phyloP scores from a whole-genome alignment of 495 filamentous ascomycete genomes.

The Talaromyces trachyspermus region DNA sequence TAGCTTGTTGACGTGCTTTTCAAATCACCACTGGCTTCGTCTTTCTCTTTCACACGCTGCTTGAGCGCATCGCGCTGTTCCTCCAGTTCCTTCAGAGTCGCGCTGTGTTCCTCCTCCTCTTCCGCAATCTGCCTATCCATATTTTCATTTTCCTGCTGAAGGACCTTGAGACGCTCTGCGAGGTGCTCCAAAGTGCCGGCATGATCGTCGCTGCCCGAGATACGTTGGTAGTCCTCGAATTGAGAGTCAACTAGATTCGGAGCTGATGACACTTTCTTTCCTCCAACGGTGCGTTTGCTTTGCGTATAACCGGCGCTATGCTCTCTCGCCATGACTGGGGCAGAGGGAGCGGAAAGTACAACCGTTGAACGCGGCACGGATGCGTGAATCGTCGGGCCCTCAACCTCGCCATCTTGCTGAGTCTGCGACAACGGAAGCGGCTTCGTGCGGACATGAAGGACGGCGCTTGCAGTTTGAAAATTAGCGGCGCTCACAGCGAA shows the following conservation, averaged over 20 bases:
- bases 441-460: slow-evolving; percentile 74
- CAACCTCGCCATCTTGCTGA: slow-evolving; percentile 41
- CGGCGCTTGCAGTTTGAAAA: slow-evolving; percentile 80
- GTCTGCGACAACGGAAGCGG: slow-evolving; percentile 44
- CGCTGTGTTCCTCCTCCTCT: slow-evolving; percentile 67
- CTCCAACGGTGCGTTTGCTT: slow-evolving; percentile 58
- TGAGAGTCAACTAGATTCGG: slow-evolving; percentile 46
- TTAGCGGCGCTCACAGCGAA: slow-evolving; percentile 82
- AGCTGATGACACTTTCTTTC: slow-evolving; percentile 70
- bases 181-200: slow-evolving; percentile 47
- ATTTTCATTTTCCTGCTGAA: slow-evolving; percentile 69
- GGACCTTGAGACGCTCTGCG: slow-evolving; percentile 61
- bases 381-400: slow-evolving; percentile 33
- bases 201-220: slow-evolving; percentile 19
- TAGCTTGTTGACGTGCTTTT: slow-evolving; percentile 72
- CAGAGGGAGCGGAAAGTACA: slow-evolving; percentile 43
- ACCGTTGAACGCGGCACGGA: slow-evolving; percentile 43
- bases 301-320: slow-evolving; percentile 48
- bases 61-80: slow-evolving; percentile 66
- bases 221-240: slow-evolving; percentile 32
- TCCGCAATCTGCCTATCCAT: slow-evolving; percentile 55
- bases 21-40: slow-evolving; percentile 73
- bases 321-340: slow-evolving; percentile 56
- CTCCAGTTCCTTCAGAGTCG: slow-evolving; percentile 48
- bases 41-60: slow-evolving; percentile 72